Evolutionary conservation across 2,329 filamentous ascomycete species (phyloP).

Genomic region (Paecilomyces dactylethromorphus): DNA sequence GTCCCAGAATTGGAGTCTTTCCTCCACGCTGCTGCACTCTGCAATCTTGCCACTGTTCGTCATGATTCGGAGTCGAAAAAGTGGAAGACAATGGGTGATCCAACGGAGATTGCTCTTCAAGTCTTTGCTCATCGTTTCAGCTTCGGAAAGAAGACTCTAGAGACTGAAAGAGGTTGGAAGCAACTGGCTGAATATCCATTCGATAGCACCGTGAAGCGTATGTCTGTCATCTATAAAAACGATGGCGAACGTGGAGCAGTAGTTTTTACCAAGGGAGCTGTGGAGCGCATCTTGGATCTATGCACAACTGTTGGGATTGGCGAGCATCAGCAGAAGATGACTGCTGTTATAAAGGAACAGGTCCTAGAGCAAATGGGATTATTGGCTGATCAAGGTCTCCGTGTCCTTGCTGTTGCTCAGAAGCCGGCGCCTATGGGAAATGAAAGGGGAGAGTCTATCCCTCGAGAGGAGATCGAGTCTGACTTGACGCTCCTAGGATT

Average conservation of each 20-base stretch:
- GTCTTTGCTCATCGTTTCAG: constrained; percentile 59
- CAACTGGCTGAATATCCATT: constrained; percentile 59
- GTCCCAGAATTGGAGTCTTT: constrained; percentile 44
- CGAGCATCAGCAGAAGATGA: constrained; percentile 34
- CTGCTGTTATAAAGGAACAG: constrained; percentile 33
- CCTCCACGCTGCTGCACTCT: constrained; percentile 49
- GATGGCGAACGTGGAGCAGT: constrained; percentile 20
- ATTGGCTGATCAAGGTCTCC: constrained; percentile 52
- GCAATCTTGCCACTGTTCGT: constrained; percentile 48
- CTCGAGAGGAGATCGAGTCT: constrained; percentile 46
- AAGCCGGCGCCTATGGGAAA: constrained; percentile 20
- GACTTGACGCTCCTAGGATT: constrained; percentile 53
- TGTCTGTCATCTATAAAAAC: constrained; percentile 55
- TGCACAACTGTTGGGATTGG: constrained; percentile 44
- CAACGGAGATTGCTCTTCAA: constrained; percentile 62
- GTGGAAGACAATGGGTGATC: constrained; percentile 57
- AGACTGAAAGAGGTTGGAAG: constrained; percentile 39
- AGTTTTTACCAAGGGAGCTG: constrained; percentile 57
- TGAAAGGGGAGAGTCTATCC: constrained; percentile 21
- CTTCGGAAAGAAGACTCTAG: constrained; percentile 39
- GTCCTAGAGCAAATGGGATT: constrained; percentile 51
- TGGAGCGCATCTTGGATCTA: constrained; percentile 53
- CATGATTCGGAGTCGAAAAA: constrained; percentile 32
- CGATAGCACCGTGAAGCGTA: constrained; percentile 59
- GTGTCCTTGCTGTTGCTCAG: constrained; percentile 53